Evolutionary conservation across 2,329 filamentous ascomycete genomes (phyloP).

Genomic region (Chrysosporium queenslandicum): DNA sequence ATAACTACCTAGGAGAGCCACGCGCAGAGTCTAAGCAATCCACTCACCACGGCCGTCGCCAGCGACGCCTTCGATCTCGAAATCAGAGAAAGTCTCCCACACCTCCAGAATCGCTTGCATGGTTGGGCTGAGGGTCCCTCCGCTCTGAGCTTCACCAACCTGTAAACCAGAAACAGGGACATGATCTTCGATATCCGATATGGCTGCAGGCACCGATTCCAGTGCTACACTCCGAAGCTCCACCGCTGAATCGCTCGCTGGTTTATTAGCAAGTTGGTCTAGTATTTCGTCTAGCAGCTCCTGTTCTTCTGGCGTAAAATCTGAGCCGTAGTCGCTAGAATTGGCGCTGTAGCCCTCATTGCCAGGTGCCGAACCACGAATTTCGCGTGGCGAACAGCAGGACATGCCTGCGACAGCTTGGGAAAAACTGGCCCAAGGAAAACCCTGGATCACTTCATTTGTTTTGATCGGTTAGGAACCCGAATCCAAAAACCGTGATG

Average conservation of each 20-base stretch:
- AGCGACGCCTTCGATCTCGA: conserved; percentile 6
- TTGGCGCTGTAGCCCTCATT: conserved; percentile 15
- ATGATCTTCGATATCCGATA: conserved; percentile 11
- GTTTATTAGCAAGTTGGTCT: conserved; percentile 34
- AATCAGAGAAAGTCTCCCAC: conserved; percentile 7
- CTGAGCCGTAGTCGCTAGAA: conserved; percentile 53
- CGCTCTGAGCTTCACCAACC: neutral
- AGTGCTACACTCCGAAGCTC: neutral
- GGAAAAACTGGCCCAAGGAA: neutral
- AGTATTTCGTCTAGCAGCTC: conserved; percentile 45
- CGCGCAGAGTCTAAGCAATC: neutral
- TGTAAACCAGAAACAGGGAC: neutral
- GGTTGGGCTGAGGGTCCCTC: neutral
- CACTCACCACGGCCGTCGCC: conserved; percentile 4
- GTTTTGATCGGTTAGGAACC: neutral
- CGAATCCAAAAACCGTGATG: too few relatives aligned
- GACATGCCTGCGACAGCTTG: conserved; percentile 2
- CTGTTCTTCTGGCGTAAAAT: conserved; percentile 50
- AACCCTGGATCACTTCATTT: neutral
- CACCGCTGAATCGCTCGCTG: neutral
- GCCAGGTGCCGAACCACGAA: neutral
- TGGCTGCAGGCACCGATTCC: neutral
- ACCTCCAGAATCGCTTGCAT: conserved; percentile 2
- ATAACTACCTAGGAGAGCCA: neutral
- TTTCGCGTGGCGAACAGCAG: conserved; percentile 1